Conservation (phyloP, 306 rosid species). For the Macrotyloma uniflorum region DNA sequence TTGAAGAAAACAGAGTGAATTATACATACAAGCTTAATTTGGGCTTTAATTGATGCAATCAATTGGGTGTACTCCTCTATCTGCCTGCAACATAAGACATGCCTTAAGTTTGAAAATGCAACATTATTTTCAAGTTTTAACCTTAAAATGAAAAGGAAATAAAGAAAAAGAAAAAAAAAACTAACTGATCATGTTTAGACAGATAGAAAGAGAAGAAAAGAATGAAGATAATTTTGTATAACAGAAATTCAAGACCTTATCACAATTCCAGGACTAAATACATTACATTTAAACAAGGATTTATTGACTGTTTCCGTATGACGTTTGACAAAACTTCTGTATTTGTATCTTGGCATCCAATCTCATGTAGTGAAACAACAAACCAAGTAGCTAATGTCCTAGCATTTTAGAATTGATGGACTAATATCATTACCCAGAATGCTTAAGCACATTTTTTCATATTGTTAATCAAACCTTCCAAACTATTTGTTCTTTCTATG, state of each 20-base stretch:
- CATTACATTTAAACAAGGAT: slow-evolving; percentile 19
- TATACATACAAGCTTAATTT: slow-evolving; percentile 80
- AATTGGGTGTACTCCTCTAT: slow-evolving; percentile 74
- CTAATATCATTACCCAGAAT: slow-evolving; percentile 8
- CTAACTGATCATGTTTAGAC: neutral
- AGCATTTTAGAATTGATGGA: neutral
- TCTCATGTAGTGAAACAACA: slow-evolving; percentile 4
- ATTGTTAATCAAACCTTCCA: neutral
- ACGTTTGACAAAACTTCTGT: neutral
- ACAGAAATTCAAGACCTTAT: neutral
- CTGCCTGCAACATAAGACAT: slow-evolving; percentile 59
- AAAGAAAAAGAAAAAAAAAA: slow-evolving; percentile 17
- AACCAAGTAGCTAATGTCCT: neutral
- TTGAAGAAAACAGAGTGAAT: slow-evolving; percentile 3
- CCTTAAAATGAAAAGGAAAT: neutral
- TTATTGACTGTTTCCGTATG: neutral
- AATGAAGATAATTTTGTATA: neutral
- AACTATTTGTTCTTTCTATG: neutral
- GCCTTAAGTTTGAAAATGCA: slow-evolving; percentile 26
- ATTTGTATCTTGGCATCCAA: neutral
- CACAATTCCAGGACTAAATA: slow-evolving; percentile 1
- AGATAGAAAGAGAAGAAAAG: neutral
- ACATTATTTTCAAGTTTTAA: slow-evolving; percentile 11
- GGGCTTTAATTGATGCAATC: slow-evolving; percentile 90
- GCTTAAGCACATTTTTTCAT: neutral